A percentile compares a stretch with the other conserved stretches of the same genome.
phyloP scores from a whole-genome alignment of 345 rosid genomes.

The Syzygium aromaticum region DNA sequence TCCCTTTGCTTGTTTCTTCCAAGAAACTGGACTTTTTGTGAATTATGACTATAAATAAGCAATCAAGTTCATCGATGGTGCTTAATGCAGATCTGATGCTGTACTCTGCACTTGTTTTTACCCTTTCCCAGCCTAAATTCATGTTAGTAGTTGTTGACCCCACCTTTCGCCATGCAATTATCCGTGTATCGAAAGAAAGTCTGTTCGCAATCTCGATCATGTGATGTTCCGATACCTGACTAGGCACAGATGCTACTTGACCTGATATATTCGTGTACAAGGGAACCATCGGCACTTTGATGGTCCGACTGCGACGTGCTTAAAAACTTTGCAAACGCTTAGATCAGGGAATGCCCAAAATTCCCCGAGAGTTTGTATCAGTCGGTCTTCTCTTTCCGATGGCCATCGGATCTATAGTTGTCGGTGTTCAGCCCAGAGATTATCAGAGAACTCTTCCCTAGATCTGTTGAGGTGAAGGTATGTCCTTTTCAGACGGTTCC shows the following conservation, averaged over 20 bases:
- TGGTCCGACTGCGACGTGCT: neutral
- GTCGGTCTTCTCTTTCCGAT: neutral
- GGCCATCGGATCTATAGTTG: neutral
- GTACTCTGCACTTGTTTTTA: neutral
- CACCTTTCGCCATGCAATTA: neutral
- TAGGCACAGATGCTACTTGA: neutral
- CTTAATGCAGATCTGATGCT: neutral
- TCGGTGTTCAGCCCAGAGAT: too few species aligned
- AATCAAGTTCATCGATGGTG: neutral
- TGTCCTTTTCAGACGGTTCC: neutral
- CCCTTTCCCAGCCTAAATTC: neutral
- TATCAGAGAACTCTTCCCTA: neutral
- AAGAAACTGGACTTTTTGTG: neutral
- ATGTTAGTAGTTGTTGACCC: neutral
- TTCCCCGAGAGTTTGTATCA: too few species aligned
- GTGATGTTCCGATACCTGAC: neutral
- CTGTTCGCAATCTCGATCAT: neutral
- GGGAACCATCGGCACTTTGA: neutral
- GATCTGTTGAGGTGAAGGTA: neutral
- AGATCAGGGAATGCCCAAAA: too few species aligned
- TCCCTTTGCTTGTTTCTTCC: neutral
- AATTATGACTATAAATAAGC: neutral
- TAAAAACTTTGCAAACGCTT: too few species aligned
- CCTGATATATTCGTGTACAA: neutral
- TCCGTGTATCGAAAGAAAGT: neutral